phyloP scores from a whole-genome alignment of 2,329 filamentous ascomycete species.

The Penicillium griseofulvum region DNA sequence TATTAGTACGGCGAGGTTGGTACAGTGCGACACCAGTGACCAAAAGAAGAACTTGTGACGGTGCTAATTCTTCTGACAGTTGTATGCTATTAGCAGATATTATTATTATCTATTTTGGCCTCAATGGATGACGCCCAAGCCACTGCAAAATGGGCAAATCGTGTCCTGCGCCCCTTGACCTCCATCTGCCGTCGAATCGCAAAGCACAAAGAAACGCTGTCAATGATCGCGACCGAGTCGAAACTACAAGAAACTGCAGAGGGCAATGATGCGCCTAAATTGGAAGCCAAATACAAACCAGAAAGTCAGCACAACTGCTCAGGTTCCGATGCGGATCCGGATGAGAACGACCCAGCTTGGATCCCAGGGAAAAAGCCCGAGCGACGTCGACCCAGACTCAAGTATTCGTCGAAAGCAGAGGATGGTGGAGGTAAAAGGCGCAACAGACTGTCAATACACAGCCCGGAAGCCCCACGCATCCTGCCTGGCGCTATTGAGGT shows the following conservation, averaged over 20 bases:
- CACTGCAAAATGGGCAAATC: constrained; percentile 45
- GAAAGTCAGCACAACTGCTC: constrained; percentile 11
- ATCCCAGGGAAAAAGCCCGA: constrained; percentile 34
- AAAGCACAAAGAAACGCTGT: constrained; percentile 39
- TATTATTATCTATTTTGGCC: constrained; percentile 5
- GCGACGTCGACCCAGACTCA: constrained; percentile 37
- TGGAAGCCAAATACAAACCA: background rate
- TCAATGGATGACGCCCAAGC: constrained; percentile 39
- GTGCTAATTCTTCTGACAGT: constrained; percentile 1
- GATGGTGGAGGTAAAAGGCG: constrained; percentile 22
- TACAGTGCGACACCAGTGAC: constrained; percentile 4
- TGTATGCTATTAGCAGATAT: constrained; percentile 8
- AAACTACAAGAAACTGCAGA: constrained; percentile 17
- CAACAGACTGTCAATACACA: constrained; percentile 33
- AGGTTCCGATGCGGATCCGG: constrained; percentile 37
- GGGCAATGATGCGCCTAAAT: background rate
- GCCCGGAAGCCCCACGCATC: constrained; percentile 35
- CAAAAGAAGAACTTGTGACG: constrained; percentile 1
- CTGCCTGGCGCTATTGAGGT: constrained; percentile 44
- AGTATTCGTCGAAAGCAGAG: constrained; percentile 36
- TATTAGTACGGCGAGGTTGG: constrained; percentile 5
- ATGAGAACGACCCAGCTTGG: constrained; percentile 41
- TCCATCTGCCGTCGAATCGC: constrained; percentile 42
- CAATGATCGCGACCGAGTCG: constrained; percentile 26
- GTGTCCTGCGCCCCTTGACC: constrained; percentile 43